phyloP scores from a whole-genome alignment of 441 rosid species.

The Aquilaria agallochum region DNA sequence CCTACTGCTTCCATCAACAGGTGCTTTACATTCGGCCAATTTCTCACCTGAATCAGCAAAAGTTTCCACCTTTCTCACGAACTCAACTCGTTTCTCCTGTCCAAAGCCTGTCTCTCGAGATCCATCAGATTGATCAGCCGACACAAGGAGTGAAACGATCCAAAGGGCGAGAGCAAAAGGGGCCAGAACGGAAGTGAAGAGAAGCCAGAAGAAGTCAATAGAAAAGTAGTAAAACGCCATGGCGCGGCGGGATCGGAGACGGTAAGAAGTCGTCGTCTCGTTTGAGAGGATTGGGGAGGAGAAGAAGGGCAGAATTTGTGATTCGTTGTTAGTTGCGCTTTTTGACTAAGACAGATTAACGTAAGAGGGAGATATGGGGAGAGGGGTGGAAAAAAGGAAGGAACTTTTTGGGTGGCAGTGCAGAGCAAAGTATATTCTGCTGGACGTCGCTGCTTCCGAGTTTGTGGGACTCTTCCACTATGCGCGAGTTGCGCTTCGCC shows the following conservation, averaged over 20 bases:
- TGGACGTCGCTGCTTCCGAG: neutral
- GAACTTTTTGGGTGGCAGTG: constrained; percentile 7
- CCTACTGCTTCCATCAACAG: constrained; percentile 1
- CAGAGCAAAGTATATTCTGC: constrained; percentile 21
- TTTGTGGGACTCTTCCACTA: no score
- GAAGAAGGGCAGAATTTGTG: neutral
- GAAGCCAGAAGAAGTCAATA: no score
- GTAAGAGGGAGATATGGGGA: neutral
- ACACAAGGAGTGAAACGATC: no score
- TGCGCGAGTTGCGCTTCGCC: no score
- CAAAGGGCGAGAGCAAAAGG: no score
- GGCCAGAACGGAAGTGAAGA: no score
- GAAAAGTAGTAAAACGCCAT: no score
- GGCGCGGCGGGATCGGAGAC: no score
- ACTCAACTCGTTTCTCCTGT: constrained; percentile 12
- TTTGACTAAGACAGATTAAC: neutral
- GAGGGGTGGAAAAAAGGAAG: neutral
- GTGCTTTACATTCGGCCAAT: constrained; percentile 2
- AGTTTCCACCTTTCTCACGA: constrained; percentile 14
- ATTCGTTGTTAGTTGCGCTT: neutral
- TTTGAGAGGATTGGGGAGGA: neutral
- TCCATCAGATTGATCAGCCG: no score
- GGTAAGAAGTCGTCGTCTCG: no score
- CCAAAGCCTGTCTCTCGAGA: neutral
- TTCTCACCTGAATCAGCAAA: constrained; percentile 12